Evolutionary conservation across 257 asterid genomes (phyloP).

Genomic region (Solanum appendiculatum): DNA sequence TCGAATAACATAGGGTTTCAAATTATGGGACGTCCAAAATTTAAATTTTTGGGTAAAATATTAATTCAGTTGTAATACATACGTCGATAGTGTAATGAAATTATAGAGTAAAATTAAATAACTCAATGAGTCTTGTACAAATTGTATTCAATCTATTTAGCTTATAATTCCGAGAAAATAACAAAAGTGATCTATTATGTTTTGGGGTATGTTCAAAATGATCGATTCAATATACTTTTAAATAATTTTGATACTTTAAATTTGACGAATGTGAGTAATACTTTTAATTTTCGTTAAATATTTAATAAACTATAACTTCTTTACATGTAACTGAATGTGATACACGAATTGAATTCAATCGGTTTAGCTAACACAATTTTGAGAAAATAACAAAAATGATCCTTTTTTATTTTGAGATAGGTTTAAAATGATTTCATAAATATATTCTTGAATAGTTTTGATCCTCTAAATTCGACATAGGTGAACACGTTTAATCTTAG

Average conservation of each 20-base stretch:
- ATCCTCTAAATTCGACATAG: neutral
- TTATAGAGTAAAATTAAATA: neutral
- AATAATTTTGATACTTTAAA: neutral
- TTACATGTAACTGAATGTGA: no score
- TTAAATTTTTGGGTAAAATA: no score
- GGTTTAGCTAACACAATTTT: neutral
- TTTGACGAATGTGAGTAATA: neutral
- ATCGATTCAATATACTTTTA: rapidly evolving
- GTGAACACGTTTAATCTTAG: neutral
- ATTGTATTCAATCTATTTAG: neutral
- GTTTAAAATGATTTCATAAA: neutral
- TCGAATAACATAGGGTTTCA: no score
- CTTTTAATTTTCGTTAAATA: no score
- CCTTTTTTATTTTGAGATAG: neutral
- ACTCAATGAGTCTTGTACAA: neutral
- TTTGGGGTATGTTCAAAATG: neutral
- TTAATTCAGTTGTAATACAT: neutral
- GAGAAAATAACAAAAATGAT: neutral
- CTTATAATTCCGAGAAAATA: neutral
- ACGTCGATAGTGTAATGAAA: neutral
- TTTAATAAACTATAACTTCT: no score
- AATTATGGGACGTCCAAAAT: no score
- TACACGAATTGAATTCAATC: no score
- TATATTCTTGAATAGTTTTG: neutral
- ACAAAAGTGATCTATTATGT: neutral